A percentile compares a stretch with the other conserved stretches of the same genome.
These are phyloP conservation scores for Debaryomyces sp. DNA, from an alignment of 1,139 yeast species.

Conservation along the genomic window DNA sequence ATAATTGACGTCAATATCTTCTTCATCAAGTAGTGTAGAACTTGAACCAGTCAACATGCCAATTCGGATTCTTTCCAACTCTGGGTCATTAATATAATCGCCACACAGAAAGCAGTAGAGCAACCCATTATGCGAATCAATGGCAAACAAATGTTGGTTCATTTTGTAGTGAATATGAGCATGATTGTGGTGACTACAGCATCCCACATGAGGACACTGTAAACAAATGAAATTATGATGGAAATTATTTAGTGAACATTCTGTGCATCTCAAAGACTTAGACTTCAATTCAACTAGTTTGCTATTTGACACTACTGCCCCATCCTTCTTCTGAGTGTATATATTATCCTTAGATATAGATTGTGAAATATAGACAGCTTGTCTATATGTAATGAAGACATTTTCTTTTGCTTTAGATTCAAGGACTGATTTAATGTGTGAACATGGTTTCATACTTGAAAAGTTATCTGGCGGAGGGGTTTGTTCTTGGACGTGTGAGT, in stretches of 20 bases:
- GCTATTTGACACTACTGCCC: constrained; percentile 28
- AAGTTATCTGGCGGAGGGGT: constrained; percentile 23
- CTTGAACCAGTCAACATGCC: constrained; percentile 19
- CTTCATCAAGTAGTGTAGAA: neutral
- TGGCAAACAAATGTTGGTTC: constrained; percentile 74
- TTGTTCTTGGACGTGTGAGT: constrained; percentile 3
- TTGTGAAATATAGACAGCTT: constrained; percentile 54
- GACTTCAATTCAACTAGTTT: constrained; percentile 43
- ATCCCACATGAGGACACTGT: constrained; percentile 84
- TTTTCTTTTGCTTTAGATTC: constrained; percentile 57
- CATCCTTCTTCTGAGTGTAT: constrained; percentile 35
- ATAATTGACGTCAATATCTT: constrained; percentile 26
- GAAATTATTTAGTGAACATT: constrained; percentile 49
- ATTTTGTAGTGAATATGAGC: constrained; percentile 61
- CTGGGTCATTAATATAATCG: constrained; percentile 65
- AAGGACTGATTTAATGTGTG: constrained; percentile 56
- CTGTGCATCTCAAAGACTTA: constrained; percentile 51
- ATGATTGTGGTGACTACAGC: constrained; percentile 55
- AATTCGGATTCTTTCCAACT: constrained; percentile 54
- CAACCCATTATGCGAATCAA: constrained; percentile 59
- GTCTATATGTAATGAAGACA: constrained; percentile 58
- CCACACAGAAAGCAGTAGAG: constrained; percentile 79
- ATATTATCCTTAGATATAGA: constrained; percentile 25
- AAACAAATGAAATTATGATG: constrained; percentile 67
- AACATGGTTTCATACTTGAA: constrained; percentile 48